Evolutionary conservation across 2,329 filamentous ascomycete genomes (phyloP), one percentile per base, ranked within the genome.

Genomic region (Didymella arachidicola): DNA sequence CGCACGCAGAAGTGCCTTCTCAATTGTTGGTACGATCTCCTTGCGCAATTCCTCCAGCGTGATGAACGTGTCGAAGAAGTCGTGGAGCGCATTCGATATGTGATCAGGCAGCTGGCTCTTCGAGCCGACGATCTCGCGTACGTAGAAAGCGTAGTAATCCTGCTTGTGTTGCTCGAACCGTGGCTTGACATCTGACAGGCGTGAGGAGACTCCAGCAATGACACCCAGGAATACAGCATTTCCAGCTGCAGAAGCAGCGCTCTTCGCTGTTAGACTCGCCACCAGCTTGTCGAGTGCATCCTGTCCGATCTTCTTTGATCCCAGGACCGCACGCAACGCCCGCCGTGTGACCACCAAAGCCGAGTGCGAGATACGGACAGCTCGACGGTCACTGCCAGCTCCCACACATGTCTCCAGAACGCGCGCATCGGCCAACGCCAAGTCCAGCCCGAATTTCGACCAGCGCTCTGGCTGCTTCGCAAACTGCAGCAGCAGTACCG

Each of bases 1-100:
- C 7, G 94, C 89, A 73, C 96, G 86, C 44, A 99, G 80, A 54
- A 99, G 83, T 6, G 91, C 89, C 79, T 97, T 97, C 72, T 99
- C 95, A 14, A 98, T 81, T 0, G 92, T 82, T 8, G 93, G 92
- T 25, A 96, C 82, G 30, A 98, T 72, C 42, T 94, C 87, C 63
- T 86, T 89, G 52, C 87, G 85, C 29, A 98, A 75, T 64, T 97
- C 93, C 25, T 93, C 88, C 16, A 86, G 73, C 0, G 86, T 89
- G 36, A 90, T 83, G 72, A 94, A 98, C 30, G 83, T 84, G 16
- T 80, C 77, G 75, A 97, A 97, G 80, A 98, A 97, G 74, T 97
- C 93, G 48, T 82, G 79, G 45, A 98, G 79, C 6, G 89, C 90
- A 66, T 83, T 83, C 2, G 90, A 87, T 57, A 97, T 81, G 72